These are phyloP conservation scores for Lanmaoa rubissima DNA, from an alignment of 768 basidiomycete species.

Conservation along the genomic window DNA sequence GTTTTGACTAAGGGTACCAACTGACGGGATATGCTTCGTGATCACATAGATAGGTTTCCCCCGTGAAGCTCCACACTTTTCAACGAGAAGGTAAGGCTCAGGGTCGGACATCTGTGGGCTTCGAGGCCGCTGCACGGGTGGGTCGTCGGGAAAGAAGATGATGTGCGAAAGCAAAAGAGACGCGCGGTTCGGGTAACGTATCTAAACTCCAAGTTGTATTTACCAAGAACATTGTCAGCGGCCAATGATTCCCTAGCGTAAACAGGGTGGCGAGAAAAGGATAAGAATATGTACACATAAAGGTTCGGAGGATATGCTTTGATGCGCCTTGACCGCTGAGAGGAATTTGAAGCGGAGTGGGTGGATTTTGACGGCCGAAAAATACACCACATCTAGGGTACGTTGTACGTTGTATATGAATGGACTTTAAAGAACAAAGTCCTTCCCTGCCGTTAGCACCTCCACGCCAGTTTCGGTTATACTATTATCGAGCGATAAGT, in stretches of 20 bases:
- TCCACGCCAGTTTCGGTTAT: slow-evolving; percentile 92
- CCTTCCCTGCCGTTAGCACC: slow-evolving; percentile 66
- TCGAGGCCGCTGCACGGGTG: slow-evolving; percentile 8
- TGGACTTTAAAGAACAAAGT: slow-evolving; percentile 23
- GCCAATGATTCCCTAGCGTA: slow-evolving; percentile 26
- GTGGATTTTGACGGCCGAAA: slow-evolving; percentile 16
- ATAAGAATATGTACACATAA: slow-evolving; percentile 35
- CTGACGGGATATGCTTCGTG: slow-evolving; percentile 42
- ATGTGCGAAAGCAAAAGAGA: slow-evolving; percentile 28
- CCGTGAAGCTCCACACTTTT: slow-evolving; percentile 42
- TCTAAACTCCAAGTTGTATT: slow-evolving; percentile 27
- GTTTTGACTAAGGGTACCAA: slow-evolving; percentile 13
- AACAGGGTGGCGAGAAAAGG: slow-evolving; percentile 24
- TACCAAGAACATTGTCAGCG: slow-evolving; percentile 29
- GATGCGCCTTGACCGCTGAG: slow-evolving; percentile 26
- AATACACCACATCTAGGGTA: slow-evolving; percentile 20
- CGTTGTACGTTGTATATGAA: slow-evolving; percentile 10
- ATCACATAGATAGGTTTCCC: slow-evolving; percentile 44
- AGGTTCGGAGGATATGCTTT: slow-evolving; percentile 20
- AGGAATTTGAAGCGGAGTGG: slow-evolving; percentile 20
- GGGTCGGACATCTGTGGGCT: slow-evolving; percentile 22
- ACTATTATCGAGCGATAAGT: slow-evolving; percentile 41
- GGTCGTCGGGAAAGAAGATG: slow-evolving; percentile 17
- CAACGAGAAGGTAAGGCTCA: slow-evolving; percentile 39
- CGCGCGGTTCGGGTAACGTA: slow-evolving; percentile 26